Conservation (phyloP, 2,329 filamentous ascomycete genomes). For the Claviceps sorghi region DNA sequence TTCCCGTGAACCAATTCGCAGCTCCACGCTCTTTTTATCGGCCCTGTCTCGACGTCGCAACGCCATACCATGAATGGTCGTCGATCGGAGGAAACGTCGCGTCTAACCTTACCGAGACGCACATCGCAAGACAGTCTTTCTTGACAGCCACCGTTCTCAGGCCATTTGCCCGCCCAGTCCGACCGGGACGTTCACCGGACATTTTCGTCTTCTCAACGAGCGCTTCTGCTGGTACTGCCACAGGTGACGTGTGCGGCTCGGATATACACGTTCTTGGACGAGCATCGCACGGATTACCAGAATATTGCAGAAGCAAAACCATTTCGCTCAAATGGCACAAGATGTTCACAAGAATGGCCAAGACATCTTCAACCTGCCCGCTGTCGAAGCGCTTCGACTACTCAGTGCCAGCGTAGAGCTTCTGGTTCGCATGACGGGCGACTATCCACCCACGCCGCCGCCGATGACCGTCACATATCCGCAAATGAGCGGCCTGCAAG, state of each 20-base stretch:
- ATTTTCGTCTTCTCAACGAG: neutral
- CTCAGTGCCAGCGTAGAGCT: constrained; percentile 59
- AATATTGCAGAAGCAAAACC: neutral
- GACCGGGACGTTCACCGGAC: no score
- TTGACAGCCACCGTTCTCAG: neutral
- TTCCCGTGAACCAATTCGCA: neutral
- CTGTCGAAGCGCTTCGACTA: constrained; percentile 62
- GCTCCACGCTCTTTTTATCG: neutral
- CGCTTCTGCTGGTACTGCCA: no score
- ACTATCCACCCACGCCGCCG: constrained; percentile 68
- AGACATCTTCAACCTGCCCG: constrained; percentile 59
- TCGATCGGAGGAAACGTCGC: neutral
- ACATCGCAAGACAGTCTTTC: constrained; percentile 1
- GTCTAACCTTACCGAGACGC: constrained; percentile 2
- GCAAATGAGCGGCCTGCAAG: constrained; percentile 48
- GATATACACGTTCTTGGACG: neutral
- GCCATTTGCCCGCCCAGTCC: neutral
- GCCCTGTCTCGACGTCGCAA: neutral
- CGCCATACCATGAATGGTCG: constrained; percentile 6
- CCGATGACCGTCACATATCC: constrained; percentile 48
- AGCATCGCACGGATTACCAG: neutral
- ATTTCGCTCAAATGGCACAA: constrained; percentile 1
- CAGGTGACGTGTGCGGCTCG: neutral
- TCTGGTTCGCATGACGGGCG: constrained; percentile 58
- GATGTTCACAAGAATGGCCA: constrained; percentile 24